phyloP scores from a whole-genome alignment of 495 filamentous ascomycete genomes.

The Annulohypoxylon moriforme region DNA sequence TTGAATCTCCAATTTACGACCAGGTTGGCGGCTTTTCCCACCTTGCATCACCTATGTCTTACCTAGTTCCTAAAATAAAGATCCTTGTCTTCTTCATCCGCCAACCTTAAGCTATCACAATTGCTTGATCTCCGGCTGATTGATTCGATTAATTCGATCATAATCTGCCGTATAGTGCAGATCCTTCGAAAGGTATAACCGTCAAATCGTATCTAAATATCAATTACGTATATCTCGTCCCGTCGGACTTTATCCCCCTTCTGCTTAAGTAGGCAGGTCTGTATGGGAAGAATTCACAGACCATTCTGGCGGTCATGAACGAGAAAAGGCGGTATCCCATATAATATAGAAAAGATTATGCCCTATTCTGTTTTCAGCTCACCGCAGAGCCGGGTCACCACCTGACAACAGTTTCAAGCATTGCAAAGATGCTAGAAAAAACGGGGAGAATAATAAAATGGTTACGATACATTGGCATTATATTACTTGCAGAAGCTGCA shows the following conservation, averaged over 20 bases:
- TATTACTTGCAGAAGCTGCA: conserved; percentile 45
- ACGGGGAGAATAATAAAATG: conserved; percentile 9
- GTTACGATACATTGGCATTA: conserved; percentile 39
- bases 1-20: conserved; percentile 11
- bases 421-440: conserved; percentile 5
- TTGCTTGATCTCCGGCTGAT: conserved; percentile 26
- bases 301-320: background rate
- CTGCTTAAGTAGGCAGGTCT: conserved; percentile 31
- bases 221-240: background rate
- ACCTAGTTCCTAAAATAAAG: conserved; percentile 14
- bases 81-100: conserved; percentile 3
- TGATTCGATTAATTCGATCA: conserved; percentile 14
- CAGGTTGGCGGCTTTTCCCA: conserved; percentile 20
- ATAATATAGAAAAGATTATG: background rate
- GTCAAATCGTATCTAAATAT: background rate
- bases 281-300: background rate
- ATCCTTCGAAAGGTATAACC: conserved; percentile 17
- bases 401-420: conserved; percentile 35
- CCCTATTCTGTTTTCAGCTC: conserved; percentile 16
- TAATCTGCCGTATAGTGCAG: conserved; percentile 28
- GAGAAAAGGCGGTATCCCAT: conserved; percentile 11
- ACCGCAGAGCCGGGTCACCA: conserved; percentile 39
- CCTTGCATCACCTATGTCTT: conserved; percentile 26
- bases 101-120: conserved; percentile 9
- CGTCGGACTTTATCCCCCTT: conserved; percentile 17